Evolutionary conservation across 306 rosid genomes (phyloP), one percentile per base, ranked within the genome.

Genomic region (Crotalaria pallida): DNA sequence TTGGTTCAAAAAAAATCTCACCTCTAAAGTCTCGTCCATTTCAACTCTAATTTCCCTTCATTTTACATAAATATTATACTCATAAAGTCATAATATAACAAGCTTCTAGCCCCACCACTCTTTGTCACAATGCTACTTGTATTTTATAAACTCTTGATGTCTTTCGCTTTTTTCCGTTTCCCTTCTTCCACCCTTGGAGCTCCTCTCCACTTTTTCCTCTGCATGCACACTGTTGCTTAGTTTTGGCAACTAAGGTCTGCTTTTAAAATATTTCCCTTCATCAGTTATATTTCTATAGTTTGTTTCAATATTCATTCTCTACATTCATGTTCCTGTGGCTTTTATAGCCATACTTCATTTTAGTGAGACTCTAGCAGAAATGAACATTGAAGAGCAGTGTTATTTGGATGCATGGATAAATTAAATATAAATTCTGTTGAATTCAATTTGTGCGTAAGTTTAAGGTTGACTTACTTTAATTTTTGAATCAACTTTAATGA

Each of bases 1-100:
- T 80, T 82, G 78, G 86, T 43, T 78, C 82, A 81, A 81, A 79
- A 77, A 74, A 86, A 66, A 84, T 1, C 89, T 78, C 84, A 84
- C 92, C 92, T 87, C 87, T 82, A 77, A 87, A 80, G 68, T 84
- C 89, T 87, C 84, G 86, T 88, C 91, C 96, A 86, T 84, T 83
- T 73, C 34, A 66, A 64, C 17, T 8, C 66, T 26, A 40, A 69
- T 29, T 70, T 72, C 55, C 59, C 48, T 2, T 62, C 62, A 16
- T 44, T 62, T n/a, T n/a, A n/a, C n/a, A n/a, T 33, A 7, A 36
- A 45, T n/a, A 6, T 26, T 38, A 38, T 41, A 41, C n/a, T n/a
- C n/a, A n/a, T n/a, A n/a, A n/a, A n/a, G n/a, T n/a, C 78, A 67
- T 65, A 62, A 72, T 75, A 72, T 78, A 74, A 44, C 74, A 67